A percentile compares a stretch with the other conserved stretches of the same genome.
These are phyloP conservation scores for Tulasnella calospora DNA, from an alignment of 768 basidiomycete genomes.

Conservation along the genomic window DNA sequence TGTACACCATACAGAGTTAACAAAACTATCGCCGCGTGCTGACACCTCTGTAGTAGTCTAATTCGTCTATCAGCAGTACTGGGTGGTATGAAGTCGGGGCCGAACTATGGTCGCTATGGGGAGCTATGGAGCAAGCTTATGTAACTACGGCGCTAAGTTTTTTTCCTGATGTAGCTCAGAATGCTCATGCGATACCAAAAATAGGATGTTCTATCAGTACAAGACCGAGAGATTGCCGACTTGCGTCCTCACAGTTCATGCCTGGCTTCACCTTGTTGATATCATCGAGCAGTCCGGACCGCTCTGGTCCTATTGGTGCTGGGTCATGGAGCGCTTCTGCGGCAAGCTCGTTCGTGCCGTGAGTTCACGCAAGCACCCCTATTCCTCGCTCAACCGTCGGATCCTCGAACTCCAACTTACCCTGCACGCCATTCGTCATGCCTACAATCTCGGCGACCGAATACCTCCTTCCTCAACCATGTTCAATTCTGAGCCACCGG, in stretches of 20 bases:
- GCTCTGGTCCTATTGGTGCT: constrained; percentile 18
- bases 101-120: too few relatives aligned
- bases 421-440: not conserved
- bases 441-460: not conserved
- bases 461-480: not conserved
- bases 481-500: not conserved
- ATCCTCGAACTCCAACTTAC: not conserved
- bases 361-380: too few relatives aligned
- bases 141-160: not conserved
- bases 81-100: too few relatives aligned
- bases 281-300: not conserved
- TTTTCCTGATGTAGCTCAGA: not conserved
- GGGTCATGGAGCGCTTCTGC: too few relatives aligned
- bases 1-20: too few relatives aligned
- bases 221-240: not conserved
- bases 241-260: constrained; percentile 7
- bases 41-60: too few relatives aligned
- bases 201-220: constrained; percentile 21
- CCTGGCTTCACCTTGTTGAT: constrained; percentile 11
- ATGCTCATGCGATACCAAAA: too few relatives aligned
- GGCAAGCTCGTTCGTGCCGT: too few relatives aligned
- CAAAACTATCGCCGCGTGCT: too few relatives aligned
- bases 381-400: constrained; percentile 15
- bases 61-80: too few relatives aligned
- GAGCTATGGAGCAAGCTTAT: not conserved